Evolutionary conservation across 495 filamentous ascomycete genomes (phyloP).

Genomic region (Jackrogersella multiformis): DNA sequence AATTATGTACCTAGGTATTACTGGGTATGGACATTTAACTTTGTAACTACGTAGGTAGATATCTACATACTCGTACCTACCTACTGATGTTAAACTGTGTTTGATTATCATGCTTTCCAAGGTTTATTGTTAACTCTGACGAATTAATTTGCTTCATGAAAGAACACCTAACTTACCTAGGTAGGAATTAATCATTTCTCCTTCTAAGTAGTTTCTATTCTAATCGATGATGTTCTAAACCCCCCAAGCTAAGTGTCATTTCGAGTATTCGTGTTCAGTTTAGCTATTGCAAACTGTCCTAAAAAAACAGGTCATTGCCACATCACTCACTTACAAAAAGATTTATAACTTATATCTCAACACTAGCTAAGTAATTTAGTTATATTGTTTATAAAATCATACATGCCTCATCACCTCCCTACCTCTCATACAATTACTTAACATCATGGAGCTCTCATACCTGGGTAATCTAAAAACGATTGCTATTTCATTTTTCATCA

Average conservation of each 20-base stretch:
- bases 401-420: too few species aligned
- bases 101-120: background rate
- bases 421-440: too few species aligned
- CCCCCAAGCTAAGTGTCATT: slow-evolving; percentile 11
- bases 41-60: slow-evolving; percentile 5
- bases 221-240: too few species aligned
- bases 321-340: slow-evolving; percentile 29
- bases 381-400: background rate
- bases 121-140: background rate
- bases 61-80: background rate
- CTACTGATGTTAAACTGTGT: too few species aligned
- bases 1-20: too few species aligned
- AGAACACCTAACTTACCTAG: too few species aligned
- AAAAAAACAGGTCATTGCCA: slow-evolving; percentile 41
- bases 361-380: background rate
- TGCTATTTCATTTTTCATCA: slow-evolving; percentile 8
- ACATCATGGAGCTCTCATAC: slow-evolving; percentile 28
- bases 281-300: slow-evolving; percentile 48
- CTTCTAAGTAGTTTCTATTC: background rate
- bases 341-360: background rate
- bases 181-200: too few species aligned
- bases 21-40: background rate
- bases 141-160: background rate
- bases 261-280: slow-evolving; percentile 37
- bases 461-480: slow-evolving; percentile 17